Evolutionary conservation across 2,329 filamentous ascomycete species (phyloP).

Genomic region (Penicillium sp.): DNA sequence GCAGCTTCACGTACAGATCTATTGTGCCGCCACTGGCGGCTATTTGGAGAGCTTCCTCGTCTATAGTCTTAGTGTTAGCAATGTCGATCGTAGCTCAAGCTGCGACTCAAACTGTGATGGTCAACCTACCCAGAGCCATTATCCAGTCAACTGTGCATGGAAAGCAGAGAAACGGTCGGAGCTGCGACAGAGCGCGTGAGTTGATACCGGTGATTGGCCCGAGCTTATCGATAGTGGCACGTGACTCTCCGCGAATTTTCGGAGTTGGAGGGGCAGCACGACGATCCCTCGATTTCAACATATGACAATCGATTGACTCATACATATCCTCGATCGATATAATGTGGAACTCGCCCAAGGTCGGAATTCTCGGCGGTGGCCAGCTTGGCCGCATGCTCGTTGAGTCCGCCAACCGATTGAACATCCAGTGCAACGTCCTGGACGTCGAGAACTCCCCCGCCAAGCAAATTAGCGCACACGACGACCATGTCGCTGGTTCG

Average conservation of each 20-base stretch:
- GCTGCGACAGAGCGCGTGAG: slow-evolving; percentile 13
- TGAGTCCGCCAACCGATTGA: slow-evolving; percentile 76
- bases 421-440: slow-evolving; percentile 73
- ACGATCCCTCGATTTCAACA: slow-evolving; percentile 11
- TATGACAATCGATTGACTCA: slow-evolving; percentile 6
- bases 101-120: neutral
- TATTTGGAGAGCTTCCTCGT: slow-evolving; percentile 53
- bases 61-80: slow-evolving; percentile 25
- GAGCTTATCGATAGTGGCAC: slow-evolving; percentile 24
- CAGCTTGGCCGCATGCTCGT: slow-evolving; percentile 91
- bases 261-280: slow-evolving; percentile 22
- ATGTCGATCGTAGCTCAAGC: neutral
- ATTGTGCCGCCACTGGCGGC: slow-evolving; percentile 58
- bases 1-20: slow-evolving; percentile 49
- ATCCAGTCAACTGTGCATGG: slow-evolving; percentile 15
- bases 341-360: slow-evolving; percentile 42
- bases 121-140: slow-evolving; percentile 35
- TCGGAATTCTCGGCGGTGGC: slow-evolving; percentile 59
- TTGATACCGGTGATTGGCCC: slow-evolving; percentile 18
- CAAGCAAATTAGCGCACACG: slow-evolving; percentile 76
- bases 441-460: slow-evolving; percentile 74
- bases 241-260: slow-evolving; percentile 26
- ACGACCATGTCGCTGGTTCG: slow-evolving; percentile 73
- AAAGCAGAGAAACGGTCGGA: slow-evolving; percentile 13
- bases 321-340: slow-evolving; percentile 13